phyloP scores from a whole-genome alignment of 2,329 filamentous ascomycete species.

The Colletotrichum chlorophyti region DNA sequence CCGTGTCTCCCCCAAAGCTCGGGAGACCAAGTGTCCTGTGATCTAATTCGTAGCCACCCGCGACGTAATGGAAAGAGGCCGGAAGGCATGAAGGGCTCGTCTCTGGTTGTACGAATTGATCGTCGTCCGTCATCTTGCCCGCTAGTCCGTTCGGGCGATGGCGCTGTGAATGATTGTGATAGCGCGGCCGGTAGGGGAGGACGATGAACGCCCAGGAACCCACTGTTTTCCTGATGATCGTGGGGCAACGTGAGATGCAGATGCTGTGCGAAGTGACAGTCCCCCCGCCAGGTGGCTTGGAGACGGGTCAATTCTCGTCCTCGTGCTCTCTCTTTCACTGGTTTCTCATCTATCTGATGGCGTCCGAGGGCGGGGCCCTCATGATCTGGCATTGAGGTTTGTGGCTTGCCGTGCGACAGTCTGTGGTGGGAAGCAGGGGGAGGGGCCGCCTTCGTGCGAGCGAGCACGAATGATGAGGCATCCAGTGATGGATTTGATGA shows the following conservation, averaged over 20 bases:
- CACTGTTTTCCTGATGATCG: slow-evolving; percentile 6
- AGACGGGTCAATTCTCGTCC: background rate
- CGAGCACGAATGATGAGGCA: slow-evolving; percentile 14
- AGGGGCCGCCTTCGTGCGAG: background rate
- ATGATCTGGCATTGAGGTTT: slow-evolving; percentile 8
- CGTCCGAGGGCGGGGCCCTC: slow-evolving; percentile 11
- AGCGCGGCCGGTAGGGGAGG: background rate
- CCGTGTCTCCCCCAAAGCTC: background rate
- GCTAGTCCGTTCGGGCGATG: slow-evolving; percentile 12
- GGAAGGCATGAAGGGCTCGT: slow-evolving; percentile 6
- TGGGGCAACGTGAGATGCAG: slow-evolving; percentile 21
- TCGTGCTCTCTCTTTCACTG: background rate
- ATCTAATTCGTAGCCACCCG: slow-evolving; percentile 7
- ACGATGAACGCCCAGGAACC: slow-evolving; percentile 20
- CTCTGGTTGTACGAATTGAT: slow-evolving; percentile 11
- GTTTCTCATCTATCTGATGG: background rate
- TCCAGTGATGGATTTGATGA: slow-evolving; percentile 8
- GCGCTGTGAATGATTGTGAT: slow-evolving; percentile 2
- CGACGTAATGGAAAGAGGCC: slow-evolving; percentile 5
- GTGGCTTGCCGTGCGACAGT: slow-evolving; percentile 19
- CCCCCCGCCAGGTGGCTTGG: background rate
- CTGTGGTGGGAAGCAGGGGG: background rate
- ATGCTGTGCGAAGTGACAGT: background rate
- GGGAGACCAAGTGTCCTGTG: background rate
- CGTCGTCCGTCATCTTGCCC: slow-evolving; percentile 9